Evolutionary conservation across 83 land plant species (phyloP), one percentile per base, ranked within the genome.

Genomic region (Thuja plicata): DNA sequence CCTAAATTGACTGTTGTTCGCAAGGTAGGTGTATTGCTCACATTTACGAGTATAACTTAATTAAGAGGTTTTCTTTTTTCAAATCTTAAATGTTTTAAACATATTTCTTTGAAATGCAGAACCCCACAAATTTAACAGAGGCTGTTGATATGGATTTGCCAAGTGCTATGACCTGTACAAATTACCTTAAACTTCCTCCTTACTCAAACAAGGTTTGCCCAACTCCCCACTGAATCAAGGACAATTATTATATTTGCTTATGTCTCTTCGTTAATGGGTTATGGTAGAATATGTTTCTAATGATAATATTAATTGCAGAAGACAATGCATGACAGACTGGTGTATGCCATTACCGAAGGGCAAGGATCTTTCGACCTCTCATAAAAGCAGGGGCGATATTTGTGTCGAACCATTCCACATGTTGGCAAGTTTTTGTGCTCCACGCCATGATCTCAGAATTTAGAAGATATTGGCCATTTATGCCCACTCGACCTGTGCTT

Each of bases 311-410:
- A 50, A 50, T 2, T 91, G 87, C 95, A 98, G 99, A 96, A 97
- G 86, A 91, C 82, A 21, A 97, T 97, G 99, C 93, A 89, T 82
- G 95, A 98, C 79, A 95, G 95, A 90, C 92, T 98, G 87, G 60
- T 98, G 78, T 98, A 96, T 92, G 99, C 99, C 6, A 98, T 98
- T 87, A 93, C 95, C 5, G 99, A 98, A 92, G 99, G 99, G 81
- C 99, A 98, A 86, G 99, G 99, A 13, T 97, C 99, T 13, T 98
- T 98, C 84, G 97, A 98, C 78, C 97, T 98, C 12, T 97, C 99
- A 10, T 96, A 91, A 91, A 88, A 71, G 9, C 0, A 8, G 10
- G 77, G 27, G 27, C 15, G 15, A 50, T 50, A 50, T 50, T 50
- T 50, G 10, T 54, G 19, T 54, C 17, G 4, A 13, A 3, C 3